Evolutionary conservation across 2,329 filamentous ascomycete genomes (phyloP).

Genomic region (Mollisia scopiformis): DNA sequence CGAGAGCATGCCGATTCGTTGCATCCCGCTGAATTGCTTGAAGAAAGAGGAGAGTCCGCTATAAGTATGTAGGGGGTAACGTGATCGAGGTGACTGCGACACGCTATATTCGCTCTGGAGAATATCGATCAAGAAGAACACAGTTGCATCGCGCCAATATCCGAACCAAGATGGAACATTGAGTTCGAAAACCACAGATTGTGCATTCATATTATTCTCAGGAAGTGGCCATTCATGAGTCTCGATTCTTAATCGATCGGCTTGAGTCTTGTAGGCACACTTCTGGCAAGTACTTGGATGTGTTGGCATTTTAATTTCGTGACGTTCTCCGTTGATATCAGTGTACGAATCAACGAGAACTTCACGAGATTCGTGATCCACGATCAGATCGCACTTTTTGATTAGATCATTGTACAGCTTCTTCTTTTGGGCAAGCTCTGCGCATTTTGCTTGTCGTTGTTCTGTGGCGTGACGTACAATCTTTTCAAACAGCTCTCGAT

Average conservation of each 20-base stretch:
- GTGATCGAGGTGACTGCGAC: background rate
- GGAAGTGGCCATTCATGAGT: slow-evolving; percentile 62
- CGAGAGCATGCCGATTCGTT: slow-evolving; percentile 11
- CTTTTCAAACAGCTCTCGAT: slow-evolving; percentile 32
- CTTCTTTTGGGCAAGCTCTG: slow-evolving; percentile 37
- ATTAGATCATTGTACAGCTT: slow-evolving; percentile 36
- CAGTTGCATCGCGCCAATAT: slow-evolving; percentile 48
- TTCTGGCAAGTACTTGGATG: slow-evolving; percentile 40
- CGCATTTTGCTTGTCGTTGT: slow-evolving; percentile 35
- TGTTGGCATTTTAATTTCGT: background rate
- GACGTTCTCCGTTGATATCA: background rate
- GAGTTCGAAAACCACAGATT: slow-evolving; percentile 56
- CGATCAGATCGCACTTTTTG: background rate
- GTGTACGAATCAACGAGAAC: background rate
- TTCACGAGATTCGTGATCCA: slow-evolving; percentile 6
- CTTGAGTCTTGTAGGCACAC: slow-evolving; percentile 38
- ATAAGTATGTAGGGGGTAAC: background rate
- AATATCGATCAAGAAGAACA: slow-evolving; percentile 6
- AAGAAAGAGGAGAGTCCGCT: slow-evolving; percentile 6
- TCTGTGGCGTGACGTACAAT: slow-evolving; percentile 45
- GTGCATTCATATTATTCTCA: slow-evolving; percentile 30
- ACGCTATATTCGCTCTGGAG: background rate
- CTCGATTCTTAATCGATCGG: slow-evolving; percentile 44
- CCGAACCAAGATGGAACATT: slow-evolving; percentile 42
- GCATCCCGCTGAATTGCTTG: background rate